A percentile compares a stretch with the other conserved stretches of the same genome.
Evolutionary conservation across 257 asterid species (phyloP).

Genomic region (Knoxia roxburghii): DNA sequence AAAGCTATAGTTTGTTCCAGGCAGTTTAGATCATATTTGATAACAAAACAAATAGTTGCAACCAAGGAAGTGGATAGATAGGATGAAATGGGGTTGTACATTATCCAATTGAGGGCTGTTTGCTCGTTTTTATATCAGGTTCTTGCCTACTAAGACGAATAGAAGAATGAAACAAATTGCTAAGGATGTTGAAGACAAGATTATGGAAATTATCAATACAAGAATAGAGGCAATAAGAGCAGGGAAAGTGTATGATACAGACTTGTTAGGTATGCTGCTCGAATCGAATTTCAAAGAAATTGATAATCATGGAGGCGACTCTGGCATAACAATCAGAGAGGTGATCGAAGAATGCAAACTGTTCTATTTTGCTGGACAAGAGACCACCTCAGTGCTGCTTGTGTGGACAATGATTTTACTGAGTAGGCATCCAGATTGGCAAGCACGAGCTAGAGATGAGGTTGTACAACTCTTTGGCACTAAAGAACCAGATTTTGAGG

Average conservation of each 20-base stretch:
- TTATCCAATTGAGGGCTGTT: neutral
- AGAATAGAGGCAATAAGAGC: slow-evolving; percentile 17
- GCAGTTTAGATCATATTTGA: too few relatives aligned
- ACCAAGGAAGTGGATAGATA: too few relatives aligned
- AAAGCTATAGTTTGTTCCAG: neutral
- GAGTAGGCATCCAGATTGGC: slow-evolving; percentile 34
- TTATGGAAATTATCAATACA: slow-evolving; percentile 20
- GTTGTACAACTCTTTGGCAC: slow-evolving; percentile 28
- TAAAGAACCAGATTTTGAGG: slow-evolving; percentile 21
- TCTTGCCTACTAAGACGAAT: slow-evolving; percentile 29
- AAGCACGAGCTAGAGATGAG: slow-evolving; percentile 35
- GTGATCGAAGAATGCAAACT: slow-evolving; percentile 45
- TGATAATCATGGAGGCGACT: slow-evolving; percentile 20
- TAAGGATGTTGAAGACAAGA: slow-evolving; percentile 18
- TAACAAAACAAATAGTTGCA: too few relatives aligned
- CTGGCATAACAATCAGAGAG: slow-evolving; percentile 26
- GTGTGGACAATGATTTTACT: slow-evolving; percentile 39
- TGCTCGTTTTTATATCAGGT: slow-evolving; percentile 12
- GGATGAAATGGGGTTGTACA: neutral
- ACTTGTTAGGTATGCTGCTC: slow-evolving; percentile 30
- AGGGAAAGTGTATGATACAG: slow-evolving; percentile 19
- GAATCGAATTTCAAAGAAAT: slow-evolving; percentile 35
- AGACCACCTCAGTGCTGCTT: slow-evolving; percentile 37
- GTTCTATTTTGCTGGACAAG: slow-evolving; percentile 46
- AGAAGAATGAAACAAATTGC: slow-evolving; percentile 29